Percentiles rank a stretch among this genome's conserved stretches.
phyloP scores from a whole-genome alignment of 1,139 yeast species.

The Candida tetrigidarum region DNA sequence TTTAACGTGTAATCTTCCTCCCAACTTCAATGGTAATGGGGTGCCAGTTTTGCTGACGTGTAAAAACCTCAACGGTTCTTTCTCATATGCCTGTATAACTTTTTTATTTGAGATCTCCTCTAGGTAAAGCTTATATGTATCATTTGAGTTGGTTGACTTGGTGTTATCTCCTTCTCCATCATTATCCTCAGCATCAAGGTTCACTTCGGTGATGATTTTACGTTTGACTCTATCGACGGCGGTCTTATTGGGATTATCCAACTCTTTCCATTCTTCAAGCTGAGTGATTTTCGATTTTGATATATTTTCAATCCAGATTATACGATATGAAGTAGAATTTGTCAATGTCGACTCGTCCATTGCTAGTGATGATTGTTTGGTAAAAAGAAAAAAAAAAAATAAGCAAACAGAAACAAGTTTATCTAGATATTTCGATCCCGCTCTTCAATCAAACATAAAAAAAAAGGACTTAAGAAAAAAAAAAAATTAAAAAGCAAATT shows the following conservation, averaged over 20 bases:
- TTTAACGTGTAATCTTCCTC: slow-evolving; percentile 39
- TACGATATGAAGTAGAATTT: slow-evolving; percentile 28
- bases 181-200: slow-evolving; percentile 28
- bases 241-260: slow-evolving; percentile 43
- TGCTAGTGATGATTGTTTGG: background rate
- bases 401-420: background rate
- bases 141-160: slow-evolving; percentile 3
- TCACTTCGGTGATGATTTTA: slow-evolving; percentile 36
- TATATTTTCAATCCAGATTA: slow-evolving; percentile 40
- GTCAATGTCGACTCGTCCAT: slow-evolving; percentile 16
- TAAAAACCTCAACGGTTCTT: slow-evolving; percentile 40
- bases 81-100: slow-evolving; percentile 44
- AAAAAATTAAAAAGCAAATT: background rate
- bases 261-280: slow-evolving; percentile 44
- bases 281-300: slow-evolving; percentile 38
- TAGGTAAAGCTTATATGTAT: slow-evolving; percentile 36
- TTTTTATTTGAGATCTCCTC: slow-evolving; percentile 33
- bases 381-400: background rate
- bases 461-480: slow-evolving; percentile 3
- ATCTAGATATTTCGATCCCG: too few species aligned
- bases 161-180: slow-evolving; percentile 10
- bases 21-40: slow-evolving; percentile 43
- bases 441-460: too few species aligned
- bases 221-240: slow-evolving; percentile 39
- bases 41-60: slow-evolving; percentile 23